Percentiles rank a stretch among this genome's conserved stretches.
These are phyloP conservation scores for Penicillium desertorum DNA, from an alignment of 495 filamentous ascomycete genomes.

Conservation along the genomic window DNA sequence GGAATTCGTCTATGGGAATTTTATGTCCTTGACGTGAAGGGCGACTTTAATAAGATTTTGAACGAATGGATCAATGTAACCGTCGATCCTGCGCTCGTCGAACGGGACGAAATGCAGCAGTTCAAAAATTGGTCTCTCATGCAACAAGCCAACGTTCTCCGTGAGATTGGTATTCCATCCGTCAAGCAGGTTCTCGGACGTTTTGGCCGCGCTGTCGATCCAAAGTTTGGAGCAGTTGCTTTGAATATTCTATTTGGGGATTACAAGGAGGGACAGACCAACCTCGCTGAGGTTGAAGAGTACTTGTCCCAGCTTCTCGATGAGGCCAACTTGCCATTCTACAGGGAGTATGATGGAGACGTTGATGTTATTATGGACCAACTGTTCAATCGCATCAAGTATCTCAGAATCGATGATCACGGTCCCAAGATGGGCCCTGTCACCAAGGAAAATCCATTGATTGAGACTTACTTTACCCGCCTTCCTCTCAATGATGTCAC, in stretches of 20 bases:
- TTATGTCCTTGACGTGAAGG: conserved; percentile 78
- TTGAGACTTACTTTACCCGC: conserved; percentile 94
- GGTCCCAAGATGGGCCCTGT: conserved; percentile 87
- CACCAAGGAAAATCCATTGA: conserved; percentile 71
- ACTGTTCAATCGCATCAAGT: conserved; percentile 90
- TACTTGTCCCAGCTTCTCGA: conserved; percentile 66
- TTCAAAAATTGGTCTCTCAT: conserved; percentile 54
- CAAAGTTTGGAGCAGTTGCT: conserved; percentile 65
- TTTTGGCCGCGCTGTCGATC: conserved; percentile 67
- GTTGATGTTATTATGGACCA: conserved; percentile 81
- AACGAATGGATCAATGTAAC: conserved; percentile 67
- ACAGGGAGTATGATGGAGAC: conserved; percentile 87
- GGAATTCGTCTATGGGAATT: conserved; percentile 86
- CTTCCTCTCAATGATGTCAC: conserved; percentile 79
- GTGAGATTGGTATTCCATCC: conserved; percentile 62
- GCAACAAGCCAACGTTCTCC: conserved; percentile 61
- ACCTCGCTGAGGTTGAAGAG: conserved; percentile 41
- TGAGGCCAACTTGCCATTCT: conserved; percentile 81
- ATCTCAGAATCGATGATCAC: conserved; percentile 84
- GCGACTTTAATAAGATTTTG: conserved; percentile 65
- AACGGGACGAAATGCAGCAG: conserved; percentile 41
- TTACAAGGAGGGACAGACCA: conserved; percentile 51
- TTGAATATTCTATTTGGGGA: conserved; percentile 68
- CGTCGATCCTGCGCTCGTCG: conserved; percentile 38
- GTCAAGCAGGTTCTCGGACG: conserved; percentile 74